Evolutionary conservation across 768 basidiomycete genomes (phyloP).

Genomic region (Rhizopogon vulgaris): DNA sequence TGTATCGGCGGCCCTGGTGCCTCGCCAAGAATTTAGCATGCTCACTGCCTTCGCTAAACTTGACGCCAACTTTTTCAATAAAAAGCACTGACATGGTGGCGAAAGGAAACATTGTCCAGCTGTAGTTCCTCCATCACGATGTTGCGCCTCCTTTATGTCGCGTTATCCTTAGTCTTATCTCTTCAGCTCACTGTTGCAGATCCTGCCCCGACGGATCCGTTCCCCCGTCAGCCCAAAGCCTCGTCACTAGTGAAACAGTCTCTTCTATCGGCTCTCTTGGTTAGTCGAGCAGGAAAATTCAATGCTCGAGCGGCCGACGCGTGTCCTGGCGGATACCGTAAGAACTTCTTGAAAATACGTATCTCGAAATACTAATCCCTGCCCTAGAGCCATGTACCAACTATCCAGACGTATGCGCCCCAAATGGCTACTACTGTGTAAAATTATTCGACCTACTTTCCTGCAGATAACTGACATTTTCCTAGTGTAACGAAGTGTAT

Average conservation of each 20-base stretch:
- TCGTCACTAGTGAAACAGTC: background rate
- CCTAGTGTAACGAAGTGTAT: slow-evolving; percentile 6
- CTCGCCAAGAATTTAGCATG: background rate
- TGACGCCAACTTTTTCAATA: background rate
- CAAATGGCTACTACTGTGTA: slow-evolving; percentile 16
- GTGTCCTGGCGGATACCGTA: background rate
- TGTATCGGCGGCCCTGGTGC: background rate
- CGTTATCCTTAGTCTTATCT: background rate
- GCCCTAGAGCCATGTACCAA: slow-evolving; percentile 12
- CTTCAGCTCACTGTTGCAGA: background rate
- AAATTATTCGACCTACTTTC: background rate
- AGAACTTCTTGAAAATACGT: background rate
- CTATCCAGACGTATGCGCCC: slow-evolving; percentile 11
- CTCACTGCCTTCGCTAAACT: background rate
- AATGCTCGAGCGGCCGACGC: background rate
- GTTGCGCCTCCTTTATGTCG: background rate
- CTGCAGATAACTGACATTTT: background rate
- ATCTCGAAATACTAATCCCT: background rate
- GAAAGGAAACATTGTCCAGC: too few species aligned
- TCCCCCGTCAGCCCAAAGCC: background rate
- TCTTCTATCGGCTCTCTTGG: background rate
- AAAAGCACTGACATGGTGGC: background rate
- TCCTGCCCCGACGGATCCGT: background rate
- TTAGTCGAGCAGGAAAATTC: background rate
- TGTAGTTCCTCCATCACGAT: background rate